Evolutionary conservation across 495 filamentous ascomycete species (phyloP).

Genomic region (Sabuloglossum arenarium): DNA sequence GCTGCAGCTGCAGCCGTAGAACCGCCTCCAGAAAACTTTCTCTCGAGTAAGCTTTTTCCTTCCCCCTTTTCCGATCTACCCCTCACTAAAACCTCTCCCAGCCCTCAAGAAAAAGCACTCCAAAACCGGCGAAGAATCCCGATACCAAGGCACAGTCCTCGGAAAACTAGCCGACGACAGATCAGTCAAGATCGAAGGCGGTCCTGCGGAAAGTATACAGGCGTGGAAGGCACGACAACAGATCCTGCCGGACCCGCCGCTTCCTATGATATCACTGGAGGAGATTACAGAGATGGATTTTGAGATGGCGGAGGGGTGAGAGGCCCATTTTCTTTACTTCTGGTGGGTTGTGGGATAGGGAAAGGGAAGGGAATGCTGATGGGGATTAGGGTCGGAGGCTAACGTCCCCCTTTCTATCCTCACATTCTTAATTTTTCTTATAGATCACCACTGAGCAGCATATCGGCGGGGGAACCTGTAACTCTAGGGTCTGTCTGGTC

Average conservation of each 20-base stretch:
- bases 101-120: constrained; percentile 63
- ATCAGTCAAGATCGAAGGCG: constrained; percentile 50
- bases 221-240: constrained; percentile 30
- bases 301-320: not conserved
- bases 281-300: not conserved
- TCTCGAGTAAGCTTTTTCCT: constrained; percentile 2
- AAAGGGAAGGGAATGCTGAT: no score
- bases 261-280: not conserved
- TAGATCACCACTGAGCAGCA: no score
- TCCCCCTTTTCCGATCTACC: not conserved
- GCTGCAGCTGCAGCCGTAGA: constrained; percentile 20
- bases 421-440: no score
- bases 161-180: constrained; percentile 47
- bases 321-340: no score
- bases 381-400: no score
- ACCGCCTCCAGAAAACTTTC: not conserved
- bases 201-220: constrained; percentile 37
- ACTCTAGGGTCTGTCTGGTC: no score
- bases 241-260: not conserved
- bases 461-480: no score
- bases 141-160: constrained; percentile 60
- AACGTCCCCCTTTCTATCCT: no score
- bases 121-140: constrained; percentile 60
- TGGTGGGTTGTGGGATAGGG: no score
- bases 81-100: no score